Percentiles rank a stretch among this genome's conserved stretches.
phyloP scores from a whole-genome alignment of 2,329 filamentous ascomycete species.

The Colletotrichum tropicicola region DNA sequence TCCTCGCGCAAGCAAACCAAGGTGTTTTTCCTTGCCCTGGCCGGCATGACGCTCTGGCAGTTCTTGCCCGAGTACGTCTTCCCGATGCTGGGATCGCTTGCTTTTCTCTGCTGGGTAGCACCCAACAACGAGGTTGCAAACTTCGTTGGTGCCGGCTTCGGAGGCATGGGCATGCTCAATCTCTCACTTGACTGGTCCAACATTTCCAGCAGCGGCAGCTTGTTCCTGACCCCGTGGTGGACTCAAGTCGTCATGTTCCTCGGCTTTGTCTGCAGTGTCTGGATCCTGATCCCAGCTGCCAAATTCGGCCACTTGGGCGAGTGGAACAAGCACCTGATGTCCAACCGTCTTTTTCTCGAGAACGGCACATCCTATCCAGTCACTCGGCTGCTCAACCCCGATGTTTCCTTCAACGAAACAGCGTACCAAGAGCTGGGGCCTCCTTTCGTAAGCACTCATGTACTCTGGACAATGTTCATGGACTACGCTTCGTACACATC shows the following conservation, averaged over 20 bases:
- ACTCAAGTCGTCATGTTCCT: slow-evolving; percentile 61
- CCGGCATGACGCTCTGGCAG: slow-evolving; percentile 52
- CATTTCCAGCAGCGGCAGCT: slow-evolving; percentile 51
- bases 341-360: slow-evolving; percentile 60
- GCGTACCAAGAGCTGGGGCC: slow-evolving; percentile 66
- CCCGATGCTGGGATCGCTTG: slow-evolving; percentile 36
- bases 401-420: slow-evolving; percentile 65
- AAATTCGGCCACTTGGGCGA: slow-evolving; percentile 64
- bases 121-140: slow-evolving; percentile 67
- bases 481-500: slow-evolving; percentile 63
- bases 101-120: slow-evolving; percentile 68
- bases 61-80: slow-evolving; percentile 24
- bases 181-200: slow-evolving; percentile 65
- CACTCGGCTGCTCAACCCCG: slow-evolving; percentile 44
- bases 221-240: slow-evolving; percentile 62
- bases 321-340: slow-evolving; percentile 63
- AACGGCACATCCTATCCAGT: slow-evolving; percentile 58
- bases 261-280: slow-evolving; percentile 64
- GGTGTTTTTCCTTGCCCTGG: slow-evolving; percentile 63
- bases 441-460: slow-evolving; percentile 54
- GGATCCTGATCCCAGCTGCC: slow-evolving; percentile 66
- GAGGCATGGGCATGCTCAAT: slow-evolving; percentile 66
- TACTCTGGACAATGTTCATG: slow-evolving; percentile 24
- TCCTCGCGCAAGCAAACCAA: slow-evolving; percentile 62
- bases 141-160: slow-evolving; percentile 67